Conservation (phyloP, 2,329 filamentous ascomycete species). For the Aspergillus fumigatiaffinis region DNA sequence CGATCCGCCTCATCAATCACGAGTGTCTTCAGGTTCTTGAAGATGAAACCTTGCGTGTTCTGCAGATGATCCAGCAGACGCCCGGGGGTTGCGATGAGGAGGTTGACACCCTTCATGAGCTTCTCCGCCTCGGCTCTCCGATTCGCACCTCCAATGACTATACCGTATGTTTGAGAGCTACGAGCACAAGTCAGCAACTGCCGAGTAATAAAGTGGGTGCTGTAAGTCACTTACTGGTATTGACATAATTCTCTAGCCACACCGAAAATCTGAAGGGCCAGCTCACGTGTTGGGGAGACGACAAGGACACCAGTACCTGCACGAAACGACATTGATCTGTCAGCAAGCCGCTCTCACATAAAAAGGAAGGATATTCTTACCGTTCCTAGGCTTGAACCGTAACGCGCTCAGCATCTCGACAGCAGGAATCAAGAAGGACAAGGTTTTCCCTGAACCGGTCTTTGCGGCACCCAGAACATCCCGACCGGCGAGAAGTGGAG, state of each 20-base stretch:
- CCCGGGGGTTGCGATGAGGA: conserved; percentile 90
- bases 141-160: conserved; percentile 94
- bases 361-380: conserved; percentile 24
- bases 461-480: conserved; percentile 95
- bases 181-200: background rate
- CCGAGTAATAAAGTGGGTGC: background rate
- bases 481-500: conserved; percentile 79
- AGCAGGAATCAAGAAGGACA: conserved; percentile 90
- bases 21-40: conserved; percentile 88
- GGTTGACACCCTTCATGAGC: conserved; percentile 87
- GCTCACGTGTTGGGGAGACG: conserved; percentile 86
- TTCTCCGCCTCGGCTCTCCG: conserved; percentile 88
- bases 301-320: conserved; percentile 78
- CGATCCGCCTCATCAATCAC: conserved; percentile 97
- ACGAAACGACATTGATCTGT: conserved; percentile 5
- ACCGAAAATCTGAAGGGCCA: conserved; percentile 93
- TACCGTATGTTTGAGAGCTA: conserved; percentile 74
- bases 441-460: conserved; percentile 91
- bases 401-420: conserved; percentile 88
- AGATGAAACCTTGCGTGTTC: conserved; percentile 83
- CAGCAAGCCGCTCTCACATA: background rate
- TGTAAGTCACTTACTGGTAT: background rate
- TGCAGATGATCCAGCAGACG: conserved; percentile 89
- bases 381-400: conserved; percentile 91
- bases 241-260: conserved; percentile 68